Evolutionary conservation across 192 early-diverging fungal genomes (phyloP).

Genomic region (Coemansia sp.): DNA sequence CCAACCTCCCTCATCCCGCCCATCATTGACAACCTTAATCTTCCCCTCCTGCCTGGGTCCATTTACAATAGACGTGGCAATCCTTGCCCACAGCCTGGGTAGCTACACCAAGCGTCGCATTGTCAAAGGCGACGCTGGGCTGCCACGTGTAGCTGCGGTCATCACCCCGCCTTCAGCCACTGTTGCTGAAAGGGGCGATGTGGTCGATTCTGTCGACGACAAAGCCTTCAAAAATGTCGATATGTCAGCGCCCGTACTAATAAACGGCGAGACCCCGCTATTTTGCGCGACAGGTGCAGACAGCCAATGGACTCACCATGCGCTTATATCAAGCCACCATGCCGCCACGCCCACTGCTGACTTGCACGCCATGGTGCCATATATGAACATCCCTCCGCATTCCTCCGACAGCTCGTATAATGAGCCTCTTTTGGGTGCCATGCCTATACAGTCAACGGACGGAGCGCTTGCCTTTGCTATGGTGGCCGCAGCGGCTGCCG

Average conservation of each 20-base stretch:
- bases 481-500: constrained; percentile 33
- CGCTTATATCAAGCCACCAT: constrained; percentile 43
- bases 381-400: constrained; percentile 15
- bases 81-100: not conserved
- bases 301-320: constrained; percentile 21
- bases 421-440: not conserved
- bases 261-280: constrained; percentile 3
- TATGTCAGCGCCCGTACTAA: not conserved
- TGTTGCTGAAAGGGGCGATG: too few species aligned
- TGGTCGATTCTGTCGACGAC: not conserved
- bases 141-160: not conserved
- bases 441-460: constrained; percentile 13
- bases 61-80: not conserved
- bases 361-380: constrained; percentile 35
- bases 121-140: constrained; percentile 3
- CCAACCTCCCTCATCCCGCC: too few species aligned
- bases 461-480: constrained; percentile 22
- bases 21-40: too few species aligned
- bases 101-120: not conserved
- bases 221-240: not conserved
- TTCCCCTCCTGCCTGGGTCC: too few species aligned
- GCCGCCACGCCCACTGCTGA: constrained; percentile 44
- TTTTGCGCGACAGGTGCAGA: constrained; percentile 15
- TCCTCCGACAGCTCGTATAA: not conserved
- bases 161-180: not conserved